A percentile compares a stretch with the other conserved stretches of the same genome.
Conservation (phyloP, 768 basidiomycete genomes). For the Suillus luteus region DNA sequence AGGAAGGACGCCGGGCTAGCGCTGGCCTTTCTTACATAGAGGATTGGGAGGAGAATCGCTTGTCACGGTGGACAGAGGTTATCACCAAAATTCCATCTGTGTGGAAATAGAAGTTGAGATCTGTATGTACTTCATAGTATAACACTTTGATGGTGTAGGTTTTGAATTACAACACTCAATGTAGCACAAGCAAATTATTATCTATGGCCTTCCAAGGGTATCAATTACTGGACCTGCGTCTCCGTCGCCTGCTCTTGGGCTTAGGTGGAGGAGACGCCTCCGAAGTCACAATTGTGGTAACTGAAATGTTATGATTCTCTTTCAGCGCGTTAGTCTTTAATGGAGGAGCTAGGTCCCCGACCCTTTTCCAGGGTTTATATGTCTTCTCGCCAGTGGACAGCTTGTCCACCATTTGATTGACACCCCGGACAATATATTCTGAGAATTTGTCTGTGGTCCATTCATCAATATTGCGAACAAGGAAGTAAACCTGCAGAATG, state of each 20-base stretch:
- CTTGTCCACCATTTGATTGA: slow-evolving; percentile 38
- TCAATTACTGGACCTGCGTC: slow-evolving; percentile 32
- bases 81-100: slow-evolving; percentile 74
- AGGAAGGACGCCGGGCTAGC: slow-evolving; percentile 63
- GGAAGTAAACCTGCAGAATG: slow-evolving; percentile 51
- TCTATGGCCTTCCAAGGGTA: background rate
- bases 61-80: slow-evolving; percentile 67
- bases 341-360: slow-evolving; percentile 33
- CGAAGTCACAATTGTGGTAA: slow-evolving; percentile 28
- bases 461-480: slow-evolving; percentile 53
- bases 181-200: slow-evolving; percentile 12
- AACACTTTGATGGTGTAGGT: slow-evolving; percentile 15
- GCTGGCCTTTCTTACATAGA: slow-evolving; percentile 72
- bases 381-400: slow-evolving; percentile 34
- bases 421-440: slow-evolving; percentile 40
- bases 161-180: slow-evolving; percentile 10
- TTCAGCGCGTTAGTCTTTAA: slow-evolving; percentile 29
- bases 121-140: slow-evolving; percentile 11
- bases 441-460: slow-evolving; percentile 52
- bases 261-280: slow-evolving; percentile 28
- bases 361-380: slow-evolving; percentile 53
- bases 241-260: slow-evolving; percentile 31
- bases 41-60: slow-evolving; percentile 73
- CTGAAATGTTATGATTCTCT: slow-evolving; percentile 38
- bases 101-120: slow-evolving; percentile 54